These are phyloP conservation scores for Acanthamoeba healyi DNA, from an alignment of 208 protist species.

Conservation along the genomic window DNA sequence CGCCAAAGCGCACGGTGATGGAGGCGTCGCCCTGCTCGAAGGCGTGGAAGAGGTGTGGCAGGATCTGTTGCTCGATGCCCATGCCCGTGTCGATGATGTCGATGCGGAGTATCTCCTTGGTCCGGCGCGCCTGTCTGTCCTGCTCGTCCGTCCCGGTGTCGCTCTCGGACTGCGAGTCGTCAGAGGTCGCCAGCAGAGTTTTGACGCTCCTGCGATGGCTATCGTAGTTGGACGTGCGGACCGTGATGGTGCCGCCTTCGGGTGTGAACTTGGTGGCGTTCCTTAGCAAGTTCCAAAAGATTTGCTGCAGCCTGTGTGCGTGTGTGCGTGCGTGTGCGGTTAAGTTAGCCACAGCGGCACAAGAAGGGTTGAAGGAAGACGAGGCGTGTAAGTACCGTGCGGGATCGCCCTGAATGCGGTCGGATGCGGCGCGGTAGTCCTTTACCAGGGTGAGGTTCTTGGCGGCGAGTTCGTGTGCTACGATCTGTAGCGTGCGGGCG, in stretches of 20 bases:
- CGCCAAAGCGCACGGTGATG: constrained; percentile 56
- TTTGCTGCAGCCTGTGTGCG: not conserved
- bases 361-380: not conserved
- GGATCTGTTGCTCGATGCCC: not conserved
- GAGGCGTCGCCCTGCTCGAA: constrained; percentile 44
- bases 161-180: not conserved
- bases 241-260: not conserved
- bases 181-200: not conserved
- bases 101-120: not conserved
- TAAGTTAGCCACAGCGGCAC: no score
- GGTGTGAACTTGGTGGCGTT: constrained; percentile 68
- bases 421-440: not conserved
- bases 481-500: constrained; percentile 49
- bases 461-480: not conserved
- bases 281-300: not conserved
- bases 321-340: not conserved
- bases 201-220: not conserved
- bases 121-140: not conserved
- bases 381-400: not conserved
- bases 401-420: constrained; percentile 9
- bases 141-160: not conserved
- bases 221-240: constrained; percentile 40
- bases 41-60: constrained; percentile 41
- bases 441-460: not conserved
- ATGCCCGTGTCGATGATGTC: constrained; percentile 64